phyloP scores from a whole-genome alignment of 2,329 filamentous ascomycete species.

The Delphinella strobiligena region DNA sequence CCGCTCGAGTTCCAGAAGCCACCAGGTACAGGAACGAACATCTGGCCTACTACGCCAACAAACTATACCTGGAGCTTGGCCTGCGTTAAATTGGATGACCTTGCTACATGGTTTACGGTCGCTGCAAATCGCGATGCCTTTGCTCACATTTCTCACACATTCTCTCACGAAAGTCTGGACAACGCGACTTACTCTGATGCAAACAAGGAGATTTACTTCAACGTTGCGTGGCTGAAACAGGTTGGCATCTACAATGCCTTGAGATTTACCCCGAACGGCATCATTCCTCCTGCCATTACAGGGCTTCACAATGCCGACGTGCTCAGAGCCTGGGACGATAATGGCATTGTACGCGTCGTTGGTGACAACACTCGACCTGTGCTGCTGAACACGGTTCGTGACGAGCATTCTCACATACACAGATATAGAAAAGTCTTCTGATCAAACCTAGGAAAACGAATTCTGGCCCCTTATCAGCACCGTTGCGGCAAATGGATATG shows the following conservation, averaged over 20 bases:
- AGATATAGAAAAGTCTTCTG: neutral
- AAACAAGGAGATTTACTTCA: slow-evolving; percentile 46
- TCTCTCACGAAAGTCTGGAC: slow-evolving; percentile 46
- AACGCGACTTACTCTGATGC: slow-evolving; percentile 49
- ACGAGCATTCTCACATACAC: too few species aligned
- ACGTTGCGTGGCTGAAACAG: slow-evolving; percentile 46
- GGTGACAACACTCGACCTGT: slow-evolving; percentile 50
- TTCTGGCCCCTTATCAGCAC: slow-evolving; percentile 47
- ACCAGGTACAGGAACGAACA: slow-evolving; percentile 24
- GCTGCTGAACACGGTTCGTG: slow-evolving; percentile 42
- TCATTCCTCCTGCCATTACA: slow-evolving; percentile 53
- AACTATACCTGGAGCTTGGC: slow-evolving; percentile 36
- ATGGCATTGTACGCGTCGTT: slow-evolving; percentile 48
- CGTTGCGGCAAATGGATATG: slow-evolving; percentile 40
- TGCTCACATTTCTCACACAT: slow-evolving; percentile 50
- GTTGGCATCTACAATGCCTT: slow-evolving; percentile 35
- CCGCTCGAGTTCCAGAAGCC: slow-evolving; percentile 36
- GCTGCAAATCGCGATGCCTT: slow-evolving; percentile 40
- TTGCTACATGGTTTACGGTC: slow-evolving; percentile 44
- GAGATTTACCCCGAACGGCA: slow-evolving; percentile 40
- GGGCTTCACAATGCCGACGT: slow-evolving; percentile 54
- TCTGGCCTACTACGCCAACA: slow-evolving; percentile 29
- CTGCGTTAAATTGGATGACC: slow-evolving; percentile 39
- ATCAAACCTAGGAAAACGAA: slow-evolving; percentile 32
- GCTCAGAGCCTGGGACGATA: slow-evolving; percentile 46